Percentiles rank a stretch among this genome's conserved stretches.
phyloP scores from a whole-genome alignment of 2,329 filamentous ascomycete genomes.

The Phaeosphaeriaceae sp. region DNA sequence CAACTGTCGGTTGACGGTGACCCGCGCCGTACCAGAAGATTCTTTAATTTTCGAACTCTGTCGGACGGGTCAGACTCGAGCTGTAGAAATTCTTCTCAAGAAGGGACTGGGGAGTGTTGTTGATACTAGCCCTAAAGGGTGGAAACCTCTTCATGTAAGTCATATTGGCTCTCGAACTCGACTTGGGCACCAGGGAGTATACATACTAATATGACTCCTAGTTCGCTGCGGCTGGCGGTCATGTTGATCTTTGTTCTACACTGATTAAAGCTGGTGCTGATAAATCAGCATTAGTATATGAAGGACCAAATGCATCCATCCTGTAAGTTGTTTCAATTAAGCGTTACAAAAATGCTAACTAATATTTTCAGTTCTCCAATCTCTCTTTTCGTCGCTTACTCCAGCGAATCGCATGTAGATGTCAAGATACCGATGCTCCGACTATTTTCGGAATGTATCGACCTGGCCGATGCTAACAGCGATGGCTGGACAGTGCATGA shows the following conservation, averaged over 20 bases:
- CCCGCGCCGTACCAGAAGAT: slow-evolving; percentile 15
- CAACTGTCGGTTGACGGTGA: slow-evolving; percentile 15
- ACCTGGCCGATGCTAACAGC: slow-evolving; percentile 9
- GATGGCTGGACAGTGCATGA: slow-evolving; percentile 22
- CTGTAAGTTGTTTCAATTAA: slow-evolving; percentile 6
- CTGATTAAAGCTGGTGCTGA: slow-evolving; percentile 17
- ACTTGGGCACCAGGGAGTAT: not conserved
- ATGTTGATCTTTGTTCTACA: slow-evolving; percentile 13
- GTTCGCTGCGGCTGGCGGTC: slow-evolving; percentile 20
- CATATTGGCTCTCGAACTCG: too few relatives aligned
- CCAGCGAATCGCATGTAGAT: slow-evolving; percentile 7
- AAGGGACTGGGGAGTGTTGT: slow-evolving; percentile 15
- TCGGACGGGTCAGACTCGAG: slow-evolving; percentile 11
- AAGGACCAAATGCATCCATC: slow-evolving; percentile 15
- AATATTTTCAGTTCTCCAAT: slow-evolving; percentile 9
- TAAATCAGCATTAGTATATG: slow-evolving; percentile 19
- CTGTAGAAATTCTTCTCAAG: slow-evolving; percentile 14
- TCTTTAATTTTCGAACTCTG: slow-evolving; percentile 20
- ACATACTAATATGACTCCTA: not conserved
- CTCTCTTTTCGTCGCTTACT: slow-evolving; percentile 14
- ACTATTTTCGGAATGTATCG: slow-evolving; percentile 21
- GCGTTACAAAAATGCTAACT: not conserved
- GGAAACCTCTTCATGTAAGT: slow-evolving; percentile 18
- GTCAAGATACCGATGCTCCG: slow-evolving; percentile 20
- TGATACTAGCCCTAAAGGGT: slow-evolving; percentile 19